Percentiles rank a stretch among this genome's conserved stretches.
phyloP scores from a whole-genome alignment of 257 asterid genomes.

The Paraleonurus japonicus region DNA sequence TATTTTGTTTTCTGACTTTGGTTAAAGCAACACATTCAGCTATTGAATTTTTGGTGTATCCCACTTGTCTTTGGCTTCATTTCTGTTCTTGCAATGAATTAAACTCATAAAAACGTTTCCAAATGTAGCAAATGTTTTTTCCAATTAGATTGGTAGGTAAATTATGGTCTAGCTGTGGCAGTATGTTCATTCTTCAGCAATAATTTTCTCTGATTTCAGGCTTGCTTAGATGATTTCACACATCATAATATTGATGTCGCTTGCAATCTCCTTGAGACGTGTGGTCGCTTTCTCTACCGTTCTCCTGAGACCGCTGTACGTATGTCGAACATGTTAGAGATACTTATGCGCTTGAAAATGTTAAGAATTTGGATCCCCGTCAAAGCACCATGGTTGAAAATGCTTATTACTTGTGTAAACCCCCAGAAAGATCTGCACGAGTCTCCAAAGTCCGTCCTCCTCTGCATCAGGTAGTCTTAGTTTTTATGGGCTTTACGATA shows the following conservation, averaged over 20 bases:
- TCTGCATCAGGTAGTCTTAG: slow-evolving; percentile 70
- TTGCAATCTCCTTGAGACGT: slow-evolving; percentile 98
- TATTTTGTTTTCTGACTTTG: not conserved
- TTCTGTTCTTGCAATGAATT: slow-evolving; percentile 9
- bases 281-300: slow-evolving; percentile 98
- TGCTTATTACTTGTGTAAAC: slow-evolving; percentile 97
- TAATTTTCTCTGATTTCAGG: slow-evolving; percentile 48
- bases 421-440: slow-evolving; percentile 98
- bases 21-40: not conserved
- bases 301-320: slow-evolving; percentile 92
- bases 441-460: slow-evolving; percentile 97
- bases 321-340: slow-evolving; percentile 97
- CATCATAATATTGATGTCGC: slow-evolving; percentile 97
- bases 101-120: not conserved
- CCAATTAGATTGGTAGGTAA: slow-evolving; percentile 15
- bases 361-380: slow-evolving; percentile 97
- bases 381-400: slow-evolving; percentile 96
- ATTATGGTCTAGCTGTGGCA: slow-evolving; percentile 12
- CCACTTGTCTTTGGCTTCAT: slow-evolving; percentile 12
- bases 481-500: slow-evolving; percentile 25
- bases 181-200: slow-evolving; percentile 10
- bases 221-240: slow-evolving; percentile 95
- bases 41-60: slow-evolving; percentile 8
- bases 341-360: slow-evolving; percentile 98
- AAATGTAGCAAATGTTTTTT: slow-evolving; percentile 3